Base-by-base conservation (phyloP, 116 monocot species). In the Dioscorea cayenensis region DNA sequence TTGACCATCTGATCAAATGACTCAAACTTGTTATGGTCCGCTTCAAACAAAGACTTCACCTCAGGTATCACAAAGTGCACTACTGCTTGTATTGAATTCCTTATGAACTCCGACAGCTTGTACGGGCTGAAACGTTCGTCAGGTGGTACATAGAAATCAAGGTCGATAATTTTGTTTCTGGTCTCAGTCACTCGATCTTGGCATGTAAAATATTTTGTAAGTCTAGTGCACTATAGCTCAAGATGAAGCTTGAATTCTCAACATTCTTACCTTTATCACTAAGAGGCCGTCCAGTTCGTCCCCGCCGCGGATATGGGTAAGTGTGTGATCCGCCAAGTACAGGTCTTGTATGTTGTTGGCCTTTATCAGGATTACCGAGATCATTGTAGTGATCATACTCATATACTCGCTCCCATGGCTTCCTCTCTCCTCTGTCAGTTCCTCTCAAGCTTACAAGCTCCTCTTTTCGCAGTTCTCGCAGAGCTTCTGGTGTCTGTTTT, bases 331-430 rank as follows among this genome's bases (percentile, higher is more conserved):
- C 95, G 0, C 95, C 95, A 7, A 95, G 76, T 1, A 95, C 77
- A 0, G 95, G 95, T 25, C 95, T 80, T 10, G 17, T 80, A 23
- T 80, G 74, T 3, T 77, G 61, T 20, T 29, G 16, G 20, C 86
- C 89, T 29, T 80, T 81, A 18, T 87, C 85, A 18, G 95, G 95
- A 13, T 77, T 71, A 8, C 92, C 92, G 10, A 95, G 83, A 73
- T 95, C 92, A 36, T 95, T 95, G 84, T 92, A 95, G 63, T 9
- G 64, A 21, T 87, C 95, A 55, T 92, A 95, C 67, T 77, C 87
- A 36, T 95, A 95, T 50, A 92, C 65, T 1, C 92, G 75, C 7
- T 95, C 92, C 83, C 85, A 87, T 17, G 81, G 72, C 74, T 81
- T 80, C 71, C 92, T 79, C 68, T 85, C 74, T 19, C 85, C 80